Evolutionary conservation across 2,329 filamentous ascomycete species (phyloP), one percentile per base, ranked within the genome.

Genomic region (Knufia petricola): DNA sequence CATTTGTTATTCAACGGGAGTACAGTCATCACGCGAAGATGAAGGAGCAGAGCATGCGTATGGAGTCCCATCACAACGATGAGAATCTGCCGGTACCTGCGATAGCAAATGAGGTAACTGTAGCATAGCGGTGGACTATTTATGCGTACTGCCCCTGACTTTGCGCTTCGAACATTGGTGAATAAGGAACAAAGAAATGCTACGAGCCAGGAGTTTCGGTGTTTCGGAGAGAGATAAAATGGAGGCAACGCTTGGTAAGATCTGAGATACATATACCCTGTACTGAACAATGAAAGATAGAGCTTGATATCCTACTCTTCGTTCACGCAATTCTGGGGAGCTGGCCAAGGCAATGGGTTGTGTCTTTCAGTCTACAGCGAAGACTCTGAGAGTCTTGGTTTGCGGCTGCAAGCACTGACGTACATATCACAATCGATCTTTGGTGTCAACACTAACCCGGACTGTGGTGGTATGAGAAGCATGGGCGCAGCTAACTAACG

Each of bases 1-100:
- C 61, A 2, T 71, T 72, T 48, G 49, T 61, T 4, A 62, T 71
- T 26, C 63, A 65, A 45, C 63, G 66, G 50, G 65, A 64, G 48
- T 51, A 60, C 28, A 65, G 53, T 38, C 52, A 60, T 32, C 65
- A 57, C 28, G 63, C 52, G 56, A 59, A 38, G 56, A 51, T 52
- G 52, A 56, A 55, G 49, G 55, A 55, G 38, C 44, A 47, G 23
- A 39, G 44, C 23, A 28, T 47, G 23, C 44, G 30, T 13, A 34
- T 39, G 28, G 17, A 8, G 3, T 39, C 34, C 2, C 19, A 28
- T 28, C 21, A 8, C 23, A 24, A 30, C 10, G 44, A 47, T n/a
- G 32, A 38, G 23, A 51, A 50, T 21, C 49, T 55, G 47, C 43
- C 50, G 21, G 23, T 52, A 15, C 53, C 50, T 38, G 52, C 37